Evolutionary conservation across 2,329 filamentous ascomycete genomes (phyloP).

Genomic region (Ascochyta rabiei): DNA sequence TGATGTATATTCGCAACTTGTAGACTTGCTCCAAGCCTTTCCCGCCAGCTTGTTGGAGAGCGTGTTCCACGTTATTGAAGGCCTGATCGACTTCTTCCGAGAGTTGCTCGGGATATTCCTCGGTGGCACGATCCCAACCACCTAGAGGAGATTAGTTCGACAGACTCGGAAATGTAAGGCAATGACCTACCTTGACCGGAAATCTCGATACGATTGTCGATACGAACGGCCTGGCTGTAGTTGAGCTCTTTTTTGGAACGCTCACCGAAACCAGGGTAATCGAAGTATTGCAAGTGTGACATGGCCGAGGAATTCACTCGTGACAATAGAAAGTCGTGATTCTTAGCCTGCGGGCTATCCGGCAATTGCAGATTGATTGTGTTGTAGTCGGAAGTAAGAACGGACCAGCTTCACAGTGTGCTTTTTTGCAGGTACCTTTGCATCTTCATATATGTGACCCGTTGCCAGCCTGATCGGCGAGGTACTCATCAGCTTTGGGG

Average conservation of each 20-base stretch:
- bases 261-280: too few relatives aligned
- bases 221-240: slow-evolving; percentile 27
- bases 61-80: slow-evolving; percentile 62
- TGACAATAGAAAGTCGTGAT: background rate
- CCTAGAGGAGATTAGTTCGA: slow-evolving; percentile 14
- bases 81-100: slow-evolving; percentile 44
- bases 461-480: background rate
- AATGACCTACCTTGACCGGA: slow-evolving; percentile 33
- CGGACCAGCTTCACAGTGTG: background rate
- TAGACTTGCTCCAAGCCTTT: slow-evolving; percentile 59
- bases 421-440: background rate
- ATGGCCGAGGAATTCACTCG: background rate
- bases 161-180: background rate
- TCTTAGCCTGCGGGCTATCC: background rate
- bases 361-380: background rate
- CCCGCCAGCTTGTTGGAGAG: slow-evolving; percentile 58
- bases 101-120: slow-evolving; percentile 26
- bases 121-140: slow-evolving; percentile 33
- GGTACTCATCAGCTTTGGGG: background rate
- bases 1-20: slow-evolving; percentile 29
- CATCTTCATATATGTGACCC: background rate
- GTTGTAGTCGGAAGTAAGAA: background rate
- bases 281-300: background rate
- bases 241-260: background rate
- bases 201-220: slow-evolving; percentile 32